Evolutionary conservation across 495 filamentous ascomycete species (phyloP), one percentile per base, ranked within the genome.

Genomic region (Platismatia glauca): DNA sequence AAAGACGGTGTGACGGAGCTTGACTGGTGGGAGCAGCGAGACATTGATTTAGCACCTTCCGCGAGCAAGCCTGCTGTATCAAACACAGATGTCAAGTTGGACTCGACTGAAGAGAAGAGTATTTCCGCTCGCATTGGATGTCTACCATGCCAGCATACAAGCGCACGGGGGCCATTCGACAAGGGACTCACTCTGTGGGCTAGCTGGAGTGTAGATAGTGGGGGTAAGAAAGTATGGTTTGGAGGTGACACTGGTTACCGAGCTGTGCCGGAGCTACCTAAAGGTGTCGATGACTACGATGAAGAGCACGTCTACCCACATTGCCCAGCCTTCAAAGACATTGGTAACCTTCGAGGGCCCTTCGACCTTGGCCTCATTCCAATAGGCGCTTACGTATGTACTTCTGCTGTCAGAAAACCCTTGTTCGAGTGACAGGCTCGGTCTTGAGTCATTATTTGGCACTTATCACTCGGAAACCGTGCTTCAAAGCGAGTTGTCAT

Each of bases 291-390:
- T 68, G 90, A 96, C 75, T 89, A 90, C 71, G 82, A 79, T 7
- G 77, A 83, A 1, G 84, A 88, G 55, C 85, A 85, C 71, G 70
- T 75, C 16, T 73, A 86, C 57, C 80, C 92, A 59, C 90, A 81
- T 55, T 95, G 89, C 69, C 93, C 94, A 18, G 89, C 90, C 29
- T 98, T 98, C 75, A 84, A 85, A 63, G 79, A 96, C 71, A 88
- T 97, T 57, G 94, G 94, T 58, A 77, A 88, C 46, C 81, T 83
- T 58, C 82, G 90, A 20, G 94, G 94, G 1, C 88, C 88, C 7
- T 96, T 98, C 70, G 91, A 98, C 73, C 82, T 98, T 31, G 94
- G 94, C 4, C 69, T 98, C 67, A 95, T 98, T 61, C 94, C 94
- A 31, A 96, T 98, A 64, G 94, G 93, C 33, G 94, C 94, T 27